Base-by-base conservation (phyloP, 176 grass and related monocot genomes). In the Zoysia pacifica region DNA sequence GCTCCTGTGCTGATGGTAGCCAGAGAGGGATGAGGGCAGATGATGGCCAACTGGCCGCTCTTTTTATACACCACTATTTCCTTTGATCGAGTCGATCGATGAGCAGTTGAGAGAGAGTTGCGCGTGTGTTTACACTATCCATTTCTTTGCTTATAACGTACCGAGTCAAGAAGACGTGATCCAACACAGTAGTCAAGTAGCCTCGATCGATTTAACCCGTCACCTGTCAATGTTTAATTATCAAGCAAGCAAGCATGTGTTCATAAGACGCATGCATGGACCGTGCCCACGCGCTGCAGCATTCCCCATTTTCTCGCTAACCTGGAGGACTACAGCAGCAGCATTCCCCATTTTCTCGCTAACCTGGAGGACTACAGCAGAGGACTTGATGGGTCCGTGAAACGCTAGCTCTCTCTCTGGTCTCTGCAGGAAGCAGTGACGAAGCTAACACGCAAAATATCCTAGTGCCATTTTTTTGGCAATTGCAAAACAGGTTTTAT, bases 141-240 rank as follows among this genome's bases (percentile, higher is more conserved):
- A 12, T 11, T 28, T 28, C 28, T 28, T 28, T 12, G 5, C 14
- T 36, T 4, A 10, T 18, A 9, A 41, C 15, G 37, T 73, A 28
- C 81, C 71, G 20, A 75, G 71, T 82, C 62, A 83, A 74, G 11
- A 54, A 53, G 80, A 82, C 80, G 47, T 38, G n/a, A 65, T 73
- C 81, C 80, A 54, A 53, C 28, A 52, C 42, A 47, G 42, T 53
- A 13, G 65, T 12, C 54, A 47, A 18, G 5, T 28, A 28, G 28
- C 28, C 28, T 28, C 28, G 0, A 28, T 28, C 28, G 28, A 28
- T 28, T 28, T 28, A 28, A 28, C 28, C 28, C 28, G 28, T 28
- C 28, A 28, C 28, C 28, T 28, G 28, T 28, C 28, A 28, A 28
- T 28, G 36, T 64, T 28, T 44, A 82, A 42, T 82, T 37, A 50